Base-by-base conservation (phyloP, 495 filamentous ascomycete species). In the Amniculicola lignicola region DNA sequence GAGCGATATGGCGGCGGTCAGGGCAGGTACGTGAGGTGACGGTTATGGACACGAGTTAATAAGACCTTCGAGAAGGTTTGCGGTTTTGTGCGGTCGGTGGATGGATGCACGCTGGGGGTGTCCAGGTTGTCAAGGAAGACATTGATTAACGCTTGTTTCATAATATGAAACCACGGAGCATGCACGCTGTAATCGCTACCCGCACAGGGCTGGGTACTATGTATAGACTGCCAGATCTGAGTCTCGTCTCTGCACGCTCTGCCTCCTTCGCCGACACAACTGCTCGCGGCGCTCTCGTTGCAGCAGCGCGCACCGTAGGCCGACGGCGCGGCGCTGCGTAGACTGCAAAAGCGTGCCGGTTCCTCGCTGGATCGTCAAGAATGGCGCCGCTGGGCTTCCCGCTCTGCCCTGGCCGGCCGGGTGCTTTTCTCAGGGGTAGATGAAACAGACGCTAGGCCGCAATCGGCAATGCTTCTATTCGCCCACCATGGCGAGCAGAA, bases 141-240 rank as follows among this genome's bases (percentile, higher is more conserved):
- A 56, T 51, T 61, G 51, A 61, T 55, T 45, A 51, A 51, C 58
- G 51, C 39, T 56, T 46, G 58, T 61, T 61, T 61, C 58, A 61
- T 55, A 38, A 33, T 38, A 50, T 61, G 58, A 61, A 61, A 61
- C 58, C 58, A 59, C 54, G 54, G 54, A 57, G 58, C 58, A 61
- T 61, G 58, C 58, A 61, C 51, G 57, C 58, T 56, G 58, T 56
- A 51, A 61, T 61, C 57, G 27, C 35, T 49, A 23, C 38, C 58
- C 50, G 45, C 58, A 36, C 58, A 61, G 51, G 51, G 51, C 58
- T 56, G 50, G 45, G 29, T 61, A 61, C 41, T n/a, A 61, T 55
- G 50, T 61, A 61, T 51, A 50, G 43, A 45, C 37, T 38, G 43
- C 39, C 15, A 40, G 10, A 59, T 47, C 55, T 48, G 47, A 2